Evolutionary conservation across 306 rosid genomes (phyloP).

Genomic region (Amphicarpaea edgeworthii): DNA sequence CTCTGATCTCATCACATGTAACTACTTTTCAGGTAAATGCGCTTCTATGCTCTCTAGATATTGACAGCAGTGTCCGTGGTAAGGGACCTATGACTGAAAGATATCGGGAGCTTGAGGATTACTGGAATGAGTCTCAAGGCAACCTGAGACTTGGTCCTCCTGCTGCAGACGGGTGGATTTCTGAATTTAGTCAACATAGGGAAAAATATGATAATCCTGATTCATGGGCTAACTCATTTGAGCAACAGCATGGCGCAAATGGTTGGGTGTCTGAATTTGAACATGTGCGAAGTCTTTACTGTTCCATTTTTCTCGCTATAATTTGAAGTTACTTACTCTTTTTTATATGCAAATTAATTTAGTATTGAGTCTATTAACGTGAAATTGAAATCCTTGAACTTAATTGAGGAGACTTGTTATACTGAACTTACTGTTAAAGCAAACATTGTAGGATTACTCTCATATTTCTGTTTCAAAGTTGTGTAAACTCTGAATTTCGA

Average conservation of each 20-base stretch:
- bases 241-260: constrained; percentile 82
- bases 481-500: constrained; percentile 18
- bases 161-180: constrained; percentile 80
- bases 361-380: constrained; percentile 13
- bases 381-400: constrained; percentile 34
- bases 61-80: constrained; percentile 64
- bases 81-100: constrained; percentile 73
- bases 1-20: constrained; percentile 40
- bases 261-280: constrained; percentile 99
- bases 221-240: constrained; percentile 87
- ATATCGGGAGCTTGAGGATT: constrained; percentile 79
- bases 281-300: constrained; percentile 60
- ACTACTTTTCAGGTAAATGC: constrained; percentile 80
- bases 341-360: constrained; percentile 6
- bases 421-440: constrained; percentile 18
- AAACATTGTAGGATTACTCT: constrained; percentile 3
- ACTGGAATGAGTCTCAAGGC: constrained; percentile 97
- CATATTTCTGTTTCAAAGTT: constrained; percentile 11
- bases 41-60: constrained; percentile 86
- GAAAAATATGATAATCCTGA: constrained; percentile 69
- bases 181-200: constrained; percentile 75
- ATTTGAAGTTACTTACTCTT: constrained; percentile 12
- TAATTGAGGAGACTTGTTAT: constrained; percentile 33
- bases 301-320: constrained; percentile 25
- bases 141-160: constrained; percentile 63